phyloP scores from a whole-genome alignment of 495 filamentous ascomycete genomes.

The Schizothecium vesticola region DNA sequence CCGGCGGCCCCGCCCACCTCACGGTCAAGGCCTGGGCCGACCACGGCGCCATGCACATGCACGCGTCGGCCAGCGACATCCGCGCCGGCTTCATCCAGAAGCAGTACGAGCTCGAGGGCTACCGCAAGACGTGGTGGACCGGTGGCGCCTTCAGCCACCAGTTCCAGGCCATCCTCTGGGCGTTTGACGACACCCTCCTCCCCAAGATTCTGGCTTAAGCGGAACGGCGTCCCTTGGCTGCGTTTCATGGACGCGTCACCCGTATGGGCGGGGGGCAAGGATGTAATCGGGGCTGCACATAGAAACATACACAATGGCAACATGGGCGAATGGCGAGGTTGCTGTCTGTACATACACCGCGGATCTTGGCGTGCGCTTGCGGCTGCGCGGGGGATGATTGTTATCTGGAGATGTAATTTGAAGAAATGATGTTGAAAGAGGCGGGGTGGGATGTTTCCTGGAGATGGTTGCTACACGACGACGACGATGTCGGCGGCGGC shows the following conservation, averaged over 20 bases:
- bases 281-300: background rate
- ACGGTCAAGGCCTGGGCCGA: constrained; percentile 33
- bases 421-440: background rate
- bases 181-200: constrained; percentile 32
- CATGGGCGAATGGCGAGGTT: background rate
- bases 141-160: constrained; percentile 40
- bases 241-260: background rate
- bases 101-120: constrained; percentile 48
- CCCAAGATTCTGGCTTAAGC: constrained; percentile 17
- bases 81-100: constrained; percentile 44
- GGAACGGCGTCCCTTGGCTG: no score
- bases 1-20: constrained; percentile 14
- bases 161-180: constrained; percentile 37
- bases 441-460: background rate
- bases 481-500: background rate
- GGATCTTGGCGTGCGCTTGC: background rate
- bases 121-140: constrained; percentile 48
- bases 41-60: constrained; percentile 37
- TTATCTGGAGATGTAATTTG: background rate
- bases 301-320: background rate
- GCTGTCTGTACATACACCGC: background rate
- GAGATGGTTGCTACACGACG: background rate
- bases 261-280: background rate
- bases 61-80: constrained; percentile 20
- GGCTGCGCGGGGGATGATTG: background rate